Conservation (phyloP, 176 grass and related monocot species). For the Aegilops longissima region DNA sequence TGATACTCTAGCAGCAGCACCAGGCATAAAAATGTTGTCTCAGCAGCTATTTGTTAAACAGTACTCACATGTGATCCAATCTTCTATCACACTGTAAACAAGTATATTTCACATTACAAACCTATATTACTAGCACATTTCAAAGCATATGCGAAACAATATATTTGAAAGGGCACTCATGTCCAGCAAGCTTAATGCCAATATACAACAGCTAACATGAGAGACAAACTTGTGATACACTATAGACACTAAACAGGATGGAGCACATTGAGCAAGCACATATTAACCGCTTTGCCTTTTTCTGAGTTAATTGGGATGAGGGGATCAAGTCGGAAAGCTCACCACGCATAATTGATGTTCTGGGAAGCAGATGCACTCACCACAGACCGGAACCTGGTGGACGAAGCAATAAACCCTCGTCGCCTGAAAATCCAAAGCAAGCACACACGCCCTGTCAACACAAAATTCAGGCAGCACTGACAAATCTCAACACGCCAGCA, state of each 20-base stretch:
- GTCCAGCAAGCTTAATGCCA: not conserved
- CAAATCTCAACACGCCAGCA: slow-evolving; percentile 25
- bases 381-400: slow-evolving; percentile 92
- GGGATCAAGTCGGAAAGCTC: slow-evolving; percentile 21
- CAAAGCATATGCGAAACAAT: not conserved
- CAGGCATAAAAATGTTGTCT: not conserved
- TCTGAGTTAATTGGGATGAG: not conserved
- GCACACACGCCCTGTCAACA: slow-evolving; percentile 15
- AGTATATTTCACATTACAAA: not conserved
- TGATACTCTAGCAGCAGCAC: not conserved
- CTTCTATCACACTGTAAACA: not conserved
- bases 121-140: not conserved
- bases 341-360: slow-evolving; percentile 97
- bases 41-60: not conserved
- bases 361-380: slow-evolving; percentile 93
- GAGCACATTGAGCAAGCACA: not conserved
- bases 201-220: not conserved
- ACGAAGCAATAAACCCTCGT: slow-evolving; percentile 99
- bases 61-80: not conserved
- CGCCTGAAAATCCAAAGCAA: slow-evolving; percentile 54
- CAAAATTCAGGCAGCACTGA: not conserved
- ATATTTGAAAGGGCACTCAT: not conserved
- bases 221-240: not conserved
- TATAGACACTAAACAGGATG: slow-evolving; percentile 18
- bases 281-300: not conserved